Conservation (phyloP, 805 yeast species). For the Metschnikowia kofuensis region DNA sequence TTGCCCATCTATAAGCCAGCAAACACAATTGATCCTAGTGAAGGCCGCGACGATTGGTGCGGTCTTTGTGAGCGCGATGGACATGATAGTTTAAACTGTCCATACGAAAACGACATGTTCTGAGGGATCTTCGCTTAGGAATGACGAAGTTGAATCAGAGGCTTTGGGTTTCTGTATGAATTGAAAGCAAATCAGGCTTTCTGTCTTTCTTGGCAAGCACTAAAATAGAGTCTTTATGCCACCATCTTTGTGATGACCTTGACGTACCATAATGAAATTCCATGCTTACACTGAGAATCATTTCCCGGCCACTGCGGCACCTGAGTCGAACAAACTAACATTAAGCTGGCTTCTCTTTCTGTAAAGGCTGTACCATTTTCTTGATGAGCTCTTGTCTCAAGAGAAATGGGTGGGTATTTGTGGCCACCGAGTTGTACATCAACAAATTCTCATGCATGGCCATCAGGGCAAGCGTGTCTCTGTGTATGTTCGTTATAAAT, state of each 20-base stretch:
- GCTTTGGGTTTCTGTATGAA: too few species aligned
- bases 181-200: too few species aligned
- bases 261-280: too few species aligned
- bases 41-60: slow-evolving; percentile 82
- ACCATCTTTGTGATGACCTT: too few species aligned
- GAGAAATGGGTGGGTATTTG: slow-evolving; percentile 38
- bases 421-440: slow-evolving; percentile 51
- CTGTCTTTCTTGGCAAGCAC: too few species aligned
- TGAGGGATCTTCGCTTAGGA: slow-evolving; percentile 11
- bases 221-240: too few species aligned
- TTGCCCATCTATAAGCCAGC: slow-evolving; percentile 52
- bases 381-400: slow-evolving; percentile 32
- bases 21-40: slow-evolving; percentile 56
- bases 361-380: slow-evolving; percentile 30
- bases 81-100: slow-evolving; percentile 85
- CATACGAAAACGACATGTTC: slow-evolving; percentile 66
- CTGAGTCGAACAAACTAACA: too few species aligned
- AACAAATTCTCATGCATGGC: slow-evolving; percentile 57
- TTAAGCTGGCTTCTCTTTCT: not conserved
- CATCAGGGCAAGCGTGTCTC: slow-evolving; percentile 64
- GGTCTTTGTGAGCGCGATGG: slow-evolving; percentile 91
- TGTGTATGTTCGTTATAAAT: slow-evolving; percentile 63
- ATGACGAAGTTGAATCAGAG: too few species aligned
- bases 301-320: too few species aligned
- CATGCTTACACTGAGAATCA: too few species aligned